Percentiles rank a stretch among this genome's conserved stretches.
Conservation (phyloP, 139 green algal genomes). For the Haematococcus sp. region DNA sequence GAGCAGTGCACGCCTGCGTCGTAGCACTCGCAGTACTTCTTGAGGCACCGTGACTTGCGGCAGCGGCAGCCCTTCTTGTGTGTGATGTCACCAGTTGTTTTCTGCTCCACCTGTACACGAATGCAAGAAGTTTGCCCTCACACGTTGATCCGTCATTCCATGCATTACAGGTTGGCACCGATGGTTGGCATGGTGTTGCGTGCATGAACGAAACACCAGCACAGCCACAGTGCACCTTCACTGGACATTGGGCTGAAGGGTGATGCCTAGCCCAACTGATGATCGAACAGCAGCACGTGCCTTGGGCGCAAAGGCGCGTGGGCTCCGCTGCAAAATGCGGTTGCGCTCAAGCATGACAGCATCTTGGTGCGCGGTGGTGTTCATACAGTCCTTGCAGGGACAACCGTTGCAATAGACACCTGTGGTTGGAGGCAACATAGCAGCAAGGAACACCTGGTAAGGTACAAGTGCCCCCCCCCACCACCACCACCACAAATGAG, state of each 20-base stretch:
- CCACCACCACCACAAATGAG: too few relatives aligned
- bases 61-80: slow-evolving; percentile 75
- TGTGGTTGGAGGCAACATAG: slow-evolving; percentile 16
- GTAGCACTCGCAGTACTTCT: slow-evolving; percentile 77
- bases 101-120: slow-evolving; percentile 7
- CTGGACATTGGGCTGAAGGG: too few relatives aligned
- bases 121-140: too few relatives aligned
- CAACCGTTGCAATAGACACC: slow-evolving; percentile 66
- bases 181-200: too few relatives aligned
- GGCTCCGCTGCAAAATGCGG: slow-evolving; percentile 45
- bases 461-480: too few relatives aligned
- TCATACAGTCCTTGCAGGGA: slow-evolving; percentile 59
- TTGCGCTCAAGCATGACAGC: slow-evolving; percentile 34
- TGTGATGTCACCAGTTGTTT: slow-evolving; percentile 8
- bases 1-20: slow-evolving; percentile 57
- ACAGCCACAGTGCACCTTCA: too few relatives aligned
- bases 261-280: too few relatives aligned
- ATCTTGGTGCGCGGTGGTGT: slow-evolving; percentile 32
- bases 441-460: neutral
- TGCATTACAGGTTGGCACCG: too few relatives aligned
- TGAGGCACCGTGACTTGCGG: slow-evolving; percentile 40
- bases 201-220: too few relatives aligned
- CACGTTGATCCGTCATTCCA: too few relatives aligned
- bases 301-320: slow-evolving; percentile 57
- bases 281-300: neutral